phyloP scores from a whole-genome alignment of 192 early-diverging fungal genomes.

The Endogone sp. region DNA sequence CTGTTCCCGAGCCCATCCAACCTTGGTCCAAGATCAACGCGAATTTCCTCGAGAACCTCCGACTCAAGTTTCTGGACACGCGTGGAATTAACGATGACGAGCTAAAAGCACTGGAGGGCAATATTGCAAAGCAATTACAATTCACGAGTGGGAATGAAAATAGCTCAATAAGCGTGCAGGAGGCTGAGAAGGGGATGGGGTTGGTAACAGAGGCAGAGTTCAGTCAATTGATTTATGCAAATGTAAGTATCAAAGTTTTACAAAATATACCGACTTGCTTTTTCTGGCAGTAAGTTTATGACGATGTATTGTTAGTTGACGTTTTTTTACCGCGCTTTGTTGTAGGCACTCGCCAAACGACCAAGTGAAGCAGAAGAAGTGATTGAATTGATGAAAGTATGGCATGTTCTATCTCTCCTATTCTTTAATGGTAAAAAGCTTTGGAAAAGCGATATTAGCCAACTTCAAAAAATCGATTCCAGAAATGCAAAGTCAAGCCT shows the following conservation, averaged over 20 bases:
- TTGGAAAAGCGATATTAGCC: neutral
- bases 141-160: too few species aligned
- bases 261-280: neutral
- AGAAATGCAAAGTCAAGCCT: conserved; percentile 58
- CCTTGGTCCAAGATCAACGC: conserved; percentile 20
- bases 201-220: conserved; percentile 24
- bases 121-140: neutral
- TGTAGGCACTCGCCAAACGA: conserved; percentile 45
- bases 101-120: neutral
- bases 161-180: too few species aligned
- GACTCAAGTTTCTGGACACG: conserved; percentile 32
- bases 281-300: too few species aligned
- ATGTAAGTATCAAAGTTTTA: conserved; percentile 31
- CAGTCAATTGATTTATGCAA: conserved; percentile 55
- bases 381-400: conserved; percentile 49
- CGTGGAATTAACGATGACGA: neutral
- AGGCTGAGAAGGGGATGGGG: neutral
- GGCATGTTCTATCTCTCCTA: neutral
- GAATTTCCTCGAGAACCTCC: conserved; percentile 27
- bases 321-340: neutral
- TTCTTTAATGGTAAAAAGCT: neutral
- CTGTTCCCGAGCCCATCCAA: neutral
- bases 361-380: conserved; percentile 61
- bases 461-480: too few species aligned
- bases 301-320: too few species aligned